phyloP scores from a whole-genome alignment of 2,329 filamentous ascomycete species.

The Westerdykella sp. region DNA sequence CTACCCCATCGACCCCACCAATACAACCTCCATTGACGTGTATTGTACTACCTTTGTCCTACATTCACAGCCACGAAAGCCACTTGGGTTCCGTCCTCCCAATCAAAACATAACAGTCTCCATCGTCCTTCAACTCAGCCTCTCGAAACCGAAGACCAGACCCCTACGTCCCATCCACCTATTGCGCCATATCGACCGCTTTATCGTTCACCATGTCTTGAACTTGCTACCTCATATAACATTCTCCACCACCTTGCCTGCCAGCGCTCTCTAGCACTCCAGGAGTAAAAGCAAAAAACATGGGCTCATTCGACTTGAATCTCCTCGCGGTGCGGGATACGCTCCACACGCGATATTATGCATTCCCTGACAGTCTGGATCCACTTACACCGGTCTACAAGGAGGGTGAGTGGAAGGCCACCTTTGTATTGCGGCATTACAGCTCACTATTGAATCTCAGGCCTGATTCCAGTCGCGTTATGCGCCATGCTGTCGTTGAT shows the following conservation, averaged over 20 bases:
- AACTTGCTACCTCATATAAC: neutral
- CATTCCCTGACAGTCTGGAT: conserved; percentile 27
- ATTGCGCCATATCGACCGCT: neutral
- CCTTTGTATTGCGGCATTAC: too few relatives aligned
- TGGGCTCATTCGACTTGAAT: conserved; percentile 9
- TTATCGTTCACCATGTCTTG: neutral
- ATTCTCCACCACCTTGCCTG: neutral
- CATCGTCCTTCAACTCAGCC: too few relatives aligned
- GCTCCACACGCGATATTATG: conserved; percentile 17
- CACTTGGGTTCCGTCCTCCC: too few relatives aligned
- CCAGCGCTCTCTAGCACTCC: too few relatives aligned
- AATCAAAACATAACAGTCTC: too few relatives aligned
- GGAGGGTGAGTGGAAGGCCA: conserved; percentile 12
- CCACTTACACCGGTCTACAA: conserved; percentile 24
- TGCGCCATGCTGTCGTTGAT: conserved; percentile 45
- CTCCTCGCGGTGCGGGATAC: conserved; percentile 5
- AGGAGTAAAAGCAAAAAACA: neutral
- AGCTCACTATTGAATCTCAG: too few relatives aligned
- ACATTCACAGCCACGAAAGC: too few relatives aligned
- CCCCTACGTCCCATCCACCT: too few relatives aligned
- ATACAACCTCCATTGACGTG: too few relatives aligned
- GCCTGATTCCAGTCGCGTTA: conserved; percentile 43
- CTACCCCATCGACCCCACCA: neutral
- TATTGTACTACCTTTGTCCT: too few relatives aligned
- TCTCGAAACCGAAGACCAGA: too few relatives aligned